Evolutionary conservation across 345 rosid genomes (phyloP), one percentile per base, ranked within the genome.

Genomic region (Ricinus communis): DNA sequence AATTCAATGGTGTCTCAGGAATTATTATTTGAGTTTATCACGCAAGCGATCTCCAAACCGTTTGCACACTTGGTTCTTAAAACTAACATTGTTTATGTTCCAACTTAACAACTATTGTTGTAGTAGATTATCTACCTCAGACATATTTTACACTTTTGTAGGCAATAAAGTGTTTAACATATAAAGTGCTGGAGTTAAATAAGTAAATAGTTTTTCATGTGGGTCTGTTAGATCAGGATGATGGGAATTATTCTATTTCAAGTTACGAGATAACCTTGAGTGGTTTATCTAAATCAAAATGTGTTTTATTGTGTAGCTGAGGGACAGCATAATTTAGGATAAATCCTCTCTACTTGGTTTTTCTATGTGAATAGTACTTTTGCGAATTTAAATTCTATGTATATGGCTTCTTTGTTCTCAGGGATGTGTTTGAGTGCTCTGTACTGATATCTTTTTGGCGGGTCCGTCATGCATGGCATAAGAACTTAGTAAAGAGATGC

Each of bases 391-490:
- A 67, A 58, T 68, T 16, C 38, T 24, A 65, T 33, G 5, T 60
- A 12, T 74, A 66, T 72, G 33, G 59, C 64, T 82, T 65, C 7
- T 19, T 70, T 82, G 67, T 74, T 43, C 47, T 78, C 89, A 92
- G 97, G 93, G 97, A 95, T 83, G 97, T 90, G 30, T 95, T 92
- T 81, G 93, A 92, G 75, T 92, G 99, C 77, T 78, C 97, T 6
- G 86, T 95, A 19, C 79, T 90, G 83, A 54, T 92, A 78, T 86
- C 92, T 45, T 87, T 89, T 78, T 95, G 99, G 99, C 85, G 97
- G 68, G 83, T 83, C 21, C 97, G 93, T 53, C 93, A 87, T 61
- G 76, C 90, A 28, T 95, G 97, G 97, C 97, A 90, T 57, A 95
- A 89, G 87, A 90, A 92, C 84, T 74, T 95, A 80, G 68, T 87